Evolutionary conservation across 106 monocot species (phyloP).

Genomic region (Platanthera zijinensis): DNA sequence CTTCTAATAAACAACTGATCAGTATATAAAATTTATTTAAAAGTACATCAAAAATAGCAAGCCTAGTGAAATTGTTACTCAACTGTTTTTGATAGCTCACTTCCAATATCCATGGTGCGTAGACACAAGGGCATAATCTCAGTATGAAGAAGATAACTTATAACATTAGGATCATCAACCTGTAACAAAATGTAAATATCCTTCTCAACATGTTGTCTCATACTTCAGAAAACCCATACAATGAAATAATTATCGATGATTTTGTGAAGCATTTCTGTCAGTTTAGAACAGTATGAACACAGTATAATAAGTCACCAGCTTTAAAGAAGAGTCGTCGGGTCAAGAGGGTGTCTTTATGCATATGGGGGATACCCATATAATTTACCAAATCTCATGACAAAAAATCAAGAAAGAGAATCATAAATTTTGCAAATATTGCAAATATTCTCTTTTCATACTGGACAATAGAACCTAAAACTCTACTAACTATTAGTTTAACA

Average conservation of each 20-base stretch:
- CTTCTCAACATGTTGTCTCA: neutral
- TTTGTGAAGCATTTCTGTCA: no score
- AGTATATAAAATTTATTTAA: neutral
- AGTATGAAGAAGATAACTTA: conserved; percentile 63
- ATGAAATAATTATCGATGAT: neutral
- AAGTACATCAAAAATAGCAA: neutral
- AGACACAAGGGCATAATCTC: conserved; percentile 84
- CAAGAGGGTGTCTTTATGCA: no score
- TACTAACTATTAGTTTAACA: no score
- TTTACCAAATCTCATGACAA: no score
- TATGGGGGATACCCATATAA: no score
- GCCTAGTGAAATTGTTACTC: neutral
- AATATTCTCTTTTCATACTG: no score
- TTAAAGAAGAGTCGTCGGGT: no score
- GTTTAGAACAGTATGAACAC: no score
- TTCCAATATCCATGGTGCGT: conserved; percentile 71
- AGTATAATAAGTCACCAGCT: no score
- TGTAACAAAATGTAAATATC: conserved; percentile 18
- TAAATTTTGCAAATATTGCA: no score
- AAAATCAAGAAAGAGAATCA: no score
- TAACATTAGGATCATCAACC: conserved; percentile 66
- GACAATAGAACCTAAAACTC: no score
- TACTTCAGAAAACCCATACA: neutral
- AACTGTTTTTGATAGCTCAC: conserved; percentile 76
- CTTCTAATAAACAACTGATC: neutral